Percentiles rank a stretch among this genome's conserved stretches.
Evolutionary conservation across 2,329 filamentous ascomycete genomes (phyloP).

Genomic region (Colletotrichum euphorbiae): DNA sequence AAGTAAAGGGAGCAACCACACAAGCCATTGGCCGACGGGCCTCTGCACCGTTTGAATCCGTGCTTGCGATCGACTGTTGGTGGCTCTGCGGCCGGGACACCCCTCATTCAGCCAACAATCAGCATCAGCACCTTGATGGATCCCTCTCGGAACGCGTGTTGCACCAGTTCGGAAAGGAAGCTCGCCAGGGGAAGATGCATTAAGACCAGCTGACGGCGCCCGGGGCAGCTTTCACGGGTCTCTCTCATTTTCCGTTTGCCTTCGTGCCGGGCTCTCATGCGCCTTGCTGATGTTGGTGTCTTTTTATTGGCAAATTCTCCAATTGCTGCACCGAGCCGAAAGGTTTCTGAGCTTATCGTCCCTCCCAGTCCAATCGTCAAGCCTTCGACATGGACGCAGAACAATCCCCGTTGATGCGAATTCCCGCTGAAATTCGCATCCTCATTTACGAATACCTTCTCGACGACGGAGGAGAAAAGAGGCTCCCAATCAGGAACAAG

Average conservation of each 20-base stretch:
- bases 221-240: neutral
- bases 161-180: conserved; percentile 9
- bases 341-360: neutral
- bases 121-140: conserved; percentile 37
- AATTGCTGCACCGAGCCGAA: neutral
- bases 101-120: conserved; percentile 8
- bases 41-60: conserved; percentile 13
- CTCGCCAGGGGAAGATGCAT: conserved; percentile 23
- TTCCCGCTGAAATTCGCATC: conserved; percentile 57
- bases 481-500: conserved; percentile 55
- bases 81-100: conserved; percentile 7
- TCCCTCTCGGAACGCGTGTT: conserved; percentile 9
- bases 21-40: conserved; percentile 1
- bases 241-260: neutral
- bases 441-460: conserved; percentile 59
- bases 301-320: neutral
- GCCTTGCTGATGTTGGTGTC: neutral
- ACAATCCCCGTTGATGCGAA: conserved; percentile 43
- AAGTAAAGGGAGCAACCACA: neutral
- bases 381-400: conserved; percentile 34
- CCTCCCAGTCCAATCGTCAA: neutral
- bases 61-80: conserved; percentile 1
- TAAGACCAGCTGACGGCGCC: conserved; percentile 30
- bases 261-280: neutral
- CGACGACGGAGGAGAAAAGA: conserved; percentile 52